phyloP scores from a whole-genome alignment of 2,329 filamentous ascomycete genomes.

The Xylaria sp. region DNA sequence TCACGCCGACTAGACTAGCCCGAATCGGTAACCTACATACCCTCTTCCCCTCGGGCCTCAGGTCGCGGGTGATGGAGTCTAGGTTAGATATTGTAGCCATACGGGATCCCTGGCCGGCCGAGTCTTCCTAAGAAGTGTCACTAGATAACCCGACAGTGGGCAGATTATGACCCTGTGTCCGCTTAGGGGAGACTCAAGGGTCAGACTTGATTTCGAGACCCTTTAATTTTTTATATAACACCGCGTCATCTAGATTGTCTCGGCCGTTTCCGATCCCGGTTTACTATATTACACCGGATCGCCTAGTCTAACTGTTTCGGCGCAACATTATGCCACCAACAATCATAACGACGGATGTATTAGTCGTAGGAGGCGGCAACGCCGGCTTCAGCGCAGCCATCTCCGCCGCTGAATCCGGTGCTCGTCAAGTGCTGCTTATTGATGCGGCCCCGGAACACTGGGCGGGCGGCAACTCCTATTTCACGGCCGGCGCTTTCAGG shows the following conservation, averaged over 20 bases:
- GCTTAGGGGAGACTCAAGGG: neutral
- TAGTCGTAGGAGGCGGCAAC: slow-evolving; percentile 2
- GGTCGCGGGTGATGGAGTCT: neutral
- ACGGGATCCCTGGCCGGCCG: neutral
- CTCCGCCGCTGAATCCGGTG: neutral
- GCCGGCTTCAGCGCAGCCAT: slow-evolving; percentile 7
- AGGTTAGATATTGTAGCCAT: neutral
- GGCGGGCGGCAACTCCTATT: slow-evolving; percentile 7
- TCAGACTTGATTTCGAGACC: no score
- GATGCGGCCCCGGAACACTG: slow-evolving; percentile 2
- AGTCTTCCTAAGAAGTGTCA: neutral
- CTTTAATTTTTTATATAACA: neutral
- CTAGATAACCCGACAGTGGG: neutral
- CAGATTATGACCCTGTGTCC: neutral
- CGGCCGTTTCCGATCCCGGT: neutral
- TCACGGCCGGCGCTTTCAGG: slow-evolving; percentile 2
- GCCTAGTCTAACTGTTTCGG: neutral
- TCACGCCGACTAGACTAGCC: neutral
- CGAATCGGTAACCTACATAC: neutral
- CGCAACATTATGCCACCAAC: neutral
- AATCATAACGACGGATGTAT: neutral
- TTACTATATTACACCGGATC: neutral
- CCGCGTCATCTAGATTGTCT: neutral
- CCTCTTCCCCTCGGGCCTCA: neutral
- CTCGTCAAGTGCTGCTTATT: neutral